Conservation (phyloP, 805 yeast species). For the Sungouiella thailandica region DNA sequence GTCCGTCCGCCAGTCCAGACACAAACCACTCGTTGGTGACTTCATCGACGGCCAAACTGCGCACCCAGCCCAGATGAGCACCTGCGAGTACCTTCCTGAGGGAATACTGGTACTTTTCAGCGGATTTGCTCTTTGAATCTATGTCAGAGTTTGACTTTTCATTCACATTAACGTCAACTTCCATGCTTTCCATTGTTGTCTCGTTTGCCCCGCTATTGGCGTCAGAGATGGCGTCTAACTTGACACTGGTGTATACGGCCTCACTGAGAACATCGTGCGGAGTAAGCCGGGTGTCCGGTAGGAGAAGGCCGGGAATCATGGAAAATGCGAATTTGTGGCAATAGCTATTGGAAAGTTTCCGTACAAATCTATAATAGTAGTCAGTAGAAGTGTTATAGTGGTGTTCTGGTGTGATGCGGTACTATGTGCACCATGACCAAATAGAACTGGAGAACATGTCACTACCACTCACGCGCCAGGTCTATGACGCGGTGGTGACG, state of each 20-base stretch:
- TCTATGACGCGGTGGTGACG: slow-evolving; percentile 3
- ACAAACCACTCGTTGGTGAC: slow-evolving; percentile 81
- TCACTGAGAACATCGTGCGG: slow-evolving; percentile 28
- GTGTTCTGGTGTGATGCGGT: no score
- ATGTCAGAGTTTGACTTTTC: no score
- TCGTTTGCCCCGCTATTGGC: not conserved
- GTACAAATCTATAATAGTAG: no score
- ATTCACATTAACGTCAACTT: no score
- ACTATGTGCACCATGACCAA: no score
- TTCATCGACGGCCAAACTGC: slow-evolving; percentile 79
- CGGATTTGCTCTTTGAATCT: not conserved
- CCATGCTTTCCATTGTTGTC: not conserved
- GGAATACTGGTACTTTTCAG: no score
- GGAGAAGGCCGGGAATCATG: slow-evolving; percentile 1
- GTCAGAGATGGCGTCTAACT: slow-evolving; percentile 19
- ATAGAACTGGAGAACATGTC: no score
- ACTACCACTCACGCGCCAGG: slow-evolving; percentile 1
- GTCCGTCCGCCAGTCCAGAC: slow-evolving; percentile 84
- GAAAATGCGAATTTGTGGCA: no score
- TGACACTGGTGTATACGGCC: slow-evolving; percentile 26
- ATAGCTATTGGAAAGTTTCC: no score
- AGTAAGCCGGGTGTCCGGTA: slow-evolving; percentile 13
- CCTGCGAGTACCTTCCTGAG: slow-evolving; percentile 63
- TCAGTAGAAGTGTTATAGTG: no score
- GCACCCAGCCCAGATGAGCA: slow-evolving; percentile 93